A percentile compares a stretch with the other conserved stretches of the same genome.
Evolutionary conservation across 257 asterid genomes (phyloP).

Genomic region (Scutellaria galericulata): DNA sequence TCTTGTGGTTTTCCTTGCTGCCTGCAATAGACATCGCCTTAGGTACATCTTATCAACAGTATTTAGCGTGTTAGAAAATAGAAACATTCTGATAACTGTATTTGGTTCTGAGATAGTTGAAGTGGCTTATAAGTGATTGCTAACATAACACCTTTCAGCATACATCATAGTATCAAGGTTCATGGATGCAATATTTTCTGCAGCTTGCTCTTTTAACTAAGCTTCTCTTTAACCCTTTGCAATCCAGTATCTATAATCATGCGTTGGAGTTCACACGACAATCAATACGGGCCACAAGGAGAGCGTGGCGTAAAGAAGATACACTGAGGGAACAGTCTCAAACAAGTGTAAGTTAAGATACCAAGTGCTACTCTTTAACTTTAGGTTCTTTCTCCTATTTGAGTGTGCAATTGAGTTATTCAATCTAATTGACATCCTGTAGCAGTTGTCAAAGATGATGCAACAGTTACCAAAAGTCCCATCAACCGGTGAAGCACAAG

Average conservation of each 20-base stretch:
- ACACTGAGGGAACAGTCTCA: constrained; percentile 11
- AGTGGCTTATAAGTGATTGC: background rate
- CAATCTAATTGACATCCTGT: constrained; percentile 9
- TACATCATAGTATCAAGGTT: too few relatives aligned
- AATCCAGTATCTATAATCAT: constrained; percentile 52
- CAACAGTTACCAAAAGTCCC: constrained; percentile 23
- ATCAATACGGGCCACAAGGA: constrained; percentile 32
- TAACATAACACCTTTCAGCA: background rate
- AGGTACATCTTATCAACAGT: constrained; percentile 47
- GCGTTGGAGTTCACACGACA: constrained; percentile 42
- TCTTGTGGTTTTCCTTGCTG: constrained; percentile 71
- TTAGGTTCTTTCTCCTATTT: background rate
- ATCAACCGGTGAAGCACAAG: constrained; percentile 8
- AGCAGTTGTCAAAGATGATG: constrained; percentile 6
- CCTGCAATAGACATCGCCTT: constrained; percentile 82
- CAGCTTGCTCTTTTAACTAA: background rate
- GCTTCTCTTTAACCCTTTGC: constrained; percentile 11
- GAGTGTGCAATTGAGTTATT: background rate
- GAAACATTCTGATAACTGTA: background rate
- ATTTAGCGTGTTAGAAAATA: too few relatives aligned
- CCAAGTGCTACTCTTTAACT: too few relatives aligned
- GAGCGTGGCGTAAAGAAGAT: constrained; percentile 21
- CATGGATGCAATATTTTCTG: too few relatives aligned
- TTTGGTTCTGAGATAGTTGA: background rate
- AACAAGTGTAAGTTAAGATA: constrained; percentile 33